Base-by-base conservation (phyloP, 2,329 filamentous ascomycete genomes). In the Aspergillus fumigatus region DNA sequence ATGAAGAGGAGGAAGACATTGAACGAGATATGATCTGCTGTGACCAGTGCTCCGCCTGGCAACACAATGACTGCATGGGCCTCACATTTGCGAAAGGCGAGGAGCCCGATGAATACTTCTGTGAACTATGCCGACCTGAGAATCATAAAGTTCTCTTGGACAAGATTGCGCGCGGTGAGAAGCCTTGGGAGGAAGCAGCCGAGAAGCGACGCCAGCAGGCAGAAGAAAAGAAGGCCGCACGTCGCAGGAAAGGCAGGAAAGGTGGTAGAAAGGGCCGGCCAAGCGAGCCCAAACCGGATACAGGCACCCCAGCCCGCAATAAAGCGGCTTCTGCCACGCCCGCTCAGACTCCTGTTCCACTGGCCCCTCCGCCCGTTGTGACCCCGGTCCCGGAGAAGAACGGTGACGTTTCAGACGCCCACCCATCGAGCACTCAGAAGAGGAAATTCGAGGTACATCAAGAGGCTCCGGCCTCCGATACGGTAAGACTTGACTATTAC, bases 61-160 rank as follows among this genome's bases (percentile, higher is more conserved):
- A 99, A 75, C 94, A 99, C 75, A 97, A 97, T 69, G 88, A 95
- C 61, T 99, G 94, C 72, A 90, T 99, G 80, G 91, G 90, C 53
- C 84, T 97, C 67, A 85, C 88, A 49, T 91, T 89, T 65, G 84
- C 87, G 32, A 89, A 82, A 56, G 77, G 92, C 57, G 85, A 92
- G 67, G 82, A 90, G 54, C 88, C 89, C 29, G 89, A 89, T 59
- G 82, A 89, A 73, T 99, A 99, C 77, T 95, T 88, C 75, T 99
- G 94, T 76, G 94, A 99, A 75, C 80, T 88, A 74, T 97, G 94
- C 78, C 83, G 84, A 52, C 94, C 94, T 0, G 83, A 91, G 55
- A 86, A 92, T 60, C 94, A 99, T 76, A 86, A 85, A 64, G 86
- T 88, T 59, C 84, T 97, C 2, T 77, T 99, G 3, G 87, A 87